phyloP scores from a whole-genome alignment of 148 eudicot species.

The Spergularia bocconei region DNA sequence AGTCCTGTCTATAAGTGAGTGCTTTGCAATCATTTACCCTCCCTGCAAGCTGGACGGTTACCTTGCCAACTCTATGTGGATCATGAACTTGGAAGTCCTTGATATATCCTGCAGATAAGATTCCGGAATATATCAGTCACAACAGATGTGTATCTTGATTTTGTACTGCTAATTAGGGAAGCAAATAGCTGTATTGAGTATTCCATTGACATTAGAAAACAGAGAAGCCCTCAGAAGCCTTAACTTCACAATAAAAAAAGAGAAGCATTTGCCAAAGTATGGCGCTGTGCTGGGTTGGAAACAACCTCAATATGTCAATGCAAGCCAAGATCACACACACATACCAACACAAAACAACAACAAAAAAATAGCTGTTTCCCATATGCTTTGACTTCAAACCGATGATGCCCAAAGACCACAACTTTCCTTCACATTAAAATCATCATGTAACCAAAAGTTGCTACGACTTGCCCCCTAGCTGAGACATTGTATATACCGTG shows the following conservation, averaged over 20 bases:
- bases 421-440: no score
- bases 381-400: no score
- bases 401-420: no score
- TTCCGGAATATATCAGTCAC: not conserved
- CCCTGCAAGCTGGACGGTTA: constrained; percentile 75
- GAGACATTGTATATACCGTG: no score
- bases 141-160: not conserved
- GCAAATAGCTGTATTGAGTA: not conserved
- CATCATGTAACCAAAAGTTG: no score
- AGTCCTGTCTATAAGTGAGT: constrained; percentile 80
- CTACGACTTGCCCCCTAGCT: no score
- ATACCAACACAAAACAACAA: no score
- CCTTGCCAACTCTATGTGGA: constrained; percentile 76
- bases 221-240: no score
- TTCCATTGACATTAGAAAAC: not conserved
- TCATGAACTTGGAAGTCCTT: constrained; percentile 75
- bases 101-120: constrained; percentile 60
- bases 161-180: not conserved
- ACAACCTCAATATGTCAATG: no score
- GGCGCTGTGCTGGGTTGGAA: not conserved
- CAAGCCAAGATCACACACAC: no score
- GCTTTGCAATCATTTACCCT: constrained; percentile 83
- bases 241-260: no score
- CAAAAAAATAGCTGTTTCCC: no score
- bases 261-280: not conserved